Evolutionary conservation across 139 green algal species (phyloP), one percentile per base, ranked within the genome.

Genomic region (Edaphochlamys debaryana): DNA sequence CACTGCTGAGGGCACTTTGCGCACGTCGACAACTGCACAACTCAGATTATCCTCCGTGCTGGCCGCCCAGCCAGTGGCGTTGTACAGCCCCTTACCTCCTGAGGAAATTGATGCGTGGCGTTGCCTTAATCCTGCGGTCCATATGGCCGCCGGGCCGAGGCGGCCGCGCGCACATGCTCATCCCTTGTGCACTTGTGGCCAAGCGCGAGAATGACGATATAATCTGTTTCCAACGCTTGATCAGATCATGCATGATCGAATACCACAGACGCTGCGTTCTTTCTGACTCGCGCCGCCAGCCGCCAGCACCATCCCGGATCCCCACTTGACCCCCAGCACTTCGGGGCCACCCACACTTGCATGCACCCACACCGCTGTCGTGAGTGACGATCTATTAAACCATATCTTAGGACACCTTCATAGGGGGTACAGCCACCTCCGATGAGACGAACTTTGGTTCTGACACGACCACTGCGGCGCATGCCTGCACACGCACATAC

Each of bases 351-450:
- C n/a, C n/a, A n/a, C n/a, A n/a, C n/a, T n/a, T n/a, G n/a, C n/a
- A n/a, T n/a, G n/a, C n/a, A n/a, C n/a, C n/a, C n/a, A n/a, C n/a
- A n/a, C n/a, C n/a, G n/a, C n/a, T n/a, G n/a, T n/a, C n/a, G 38
- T 80, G 79, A 60, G 85, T 90, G 85, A 90, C 84, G 86, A 88
- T 19, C n/a, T 30, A 74, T 80, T 71, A 69, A 67, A 81, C 63
- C 73, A 86, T 69, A 90, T 93, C 89, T 93, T 93, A 93, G 89
- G 89, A 93, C 89, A 93, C 89, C 89, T 93, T 88, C 80, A 72
- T 67, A 90, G 85, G 72, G 78, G 76, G 76, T 60, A 54, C 42
- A 69, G 62, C 60, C 84, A 67, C 52, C 36, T 69, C 50, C 78
- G 1, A 56, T 86, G 71, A 87, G 67, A 84, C 52, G 54, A 72